Evolutionary conservation across 805 yeast genomes (phyloP).

Genomic region (Ascoidea rubescens): DNA sequence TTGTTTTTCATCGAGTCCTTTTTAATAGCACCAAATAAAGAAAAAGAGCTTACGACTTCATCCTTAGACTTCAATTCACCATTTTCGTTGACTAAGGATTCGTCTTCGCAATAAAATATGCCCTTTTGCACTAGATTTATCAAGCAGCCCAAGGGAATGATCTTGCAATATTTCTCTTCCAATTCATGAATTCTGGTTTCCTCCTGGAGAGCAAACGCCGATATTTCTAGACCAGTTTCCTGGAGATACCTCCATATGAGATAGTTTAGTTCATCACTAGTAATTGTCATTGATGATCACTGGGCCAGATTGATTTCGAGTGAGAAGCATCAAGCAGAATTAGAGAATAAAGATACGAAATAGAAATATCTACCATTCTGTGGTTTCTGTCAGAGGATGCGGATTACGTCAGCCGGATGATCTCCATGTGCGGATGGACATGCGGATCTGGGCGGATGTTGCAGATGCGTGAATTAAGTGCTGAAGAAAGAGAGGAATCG

Average conservation of each 20-base stretch:
- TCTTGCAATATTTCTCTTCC: constrained; percentile 33
- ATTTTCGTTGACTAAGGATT: constrained; percentile 31
- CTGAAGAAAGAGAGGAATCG: too few relatives aligned
- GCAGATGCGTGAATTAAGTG: too few relatives aligned
- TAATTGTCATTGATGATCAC: constrained; percentile 45
- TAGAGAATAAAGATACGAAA: too few relatives aligned
- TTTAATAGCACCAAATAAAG: constrained; percentile 10
- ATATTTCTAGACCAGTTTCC: constrained; percentile 63
- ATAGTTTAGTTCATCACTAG: constrained; percentile 78
- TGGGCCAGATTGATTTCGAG: background rate
- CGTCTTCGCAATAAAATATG: constrained; percentile 60
- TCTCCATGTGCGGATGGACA: too few relatives aligned
- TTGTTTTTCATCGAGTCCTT: background rate
- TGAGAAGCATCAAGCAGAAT: too few relatives aligned
- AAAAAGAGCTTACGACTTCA: constrained; percentile 15
- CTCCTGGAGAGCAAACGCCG: constrained; percentile 71
- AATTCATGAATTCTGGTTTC: constrained; percentile 49
- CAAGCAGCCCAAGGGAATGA: constrained; percentile 66
- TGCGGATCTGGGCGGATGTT: too few relatives aligned
- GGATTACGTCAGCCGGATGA: too few relatives aligned
- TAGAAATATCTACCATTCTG: too few relatives aligned
- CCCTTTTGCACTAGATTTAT: constrained; percentile 82
- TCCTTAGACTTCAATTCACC: constrained; percentile 18
- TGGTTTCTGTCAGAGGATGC: too few relatives aligned
- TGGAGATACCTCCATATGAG: constrained; percentile 87